Evolutionary conservation across 2,329 filamentous ascomycete genomes (phyloP), one percentile per base, ranked within the genome.

Genomic region (Aspergillus caelatus): DNA sequence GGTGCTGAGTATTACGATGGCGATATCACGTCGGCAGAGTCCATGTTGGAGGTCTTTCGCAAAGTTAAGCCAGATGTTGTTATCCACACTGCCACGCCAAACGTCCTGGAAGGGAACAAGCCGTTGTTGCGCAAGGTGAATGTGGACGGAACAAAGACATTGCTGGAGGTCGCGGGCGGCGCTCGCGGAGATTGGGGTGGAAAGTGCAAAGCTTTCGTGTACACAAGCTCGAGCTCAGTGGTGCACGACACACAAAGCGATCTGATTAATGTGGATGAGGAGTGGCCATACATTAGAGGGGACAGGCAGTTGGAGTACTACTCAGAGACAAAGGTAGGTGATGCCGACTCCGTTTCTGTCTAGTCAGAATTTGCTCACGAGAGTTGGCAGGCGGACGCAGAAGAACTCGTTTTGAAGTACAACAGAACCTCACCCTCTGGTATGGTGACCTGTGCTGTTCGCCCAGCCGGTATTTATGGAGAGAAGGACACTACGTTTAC

Each of bases 381-480:
- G 54, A 63, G 3, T 16, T 28, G 19, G 19, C 83, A 87, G 91
- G 90, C 91, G 61, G 85, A 90, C 65, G 94, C 94, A 55, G 94
- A 98, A 82, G 84, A 89, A 65, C 82, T 93, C 59, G 93, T 96
- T 68, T 83, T 97, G 60, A 83, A 87, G 58, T 91, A 91, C 72
- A 95, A 93, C 83, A 87, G 89, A 65, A 69, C 81, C 57, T 83
- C 71, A 70, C 84, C 73, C 61, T 81, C 83, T 58, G 81, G 81
- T 50, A 88, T 96, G 77, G 83, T 92, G 11, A 96, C 93, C n/a
- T 87, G 87, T 72, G 85, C 93, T 34, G 86, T 98, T 67, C 91
- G 95, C 19, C 92, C 94, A 8, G 91, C 93, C 14, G 92, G 92
- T 68, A 96, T 98, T 77, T 92, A 97, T 74, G 94, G 94, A 72